Base-by-base conservation (phyloP, 176 grass and related monocot genomes). In the Triticum monococcum region DNA sequence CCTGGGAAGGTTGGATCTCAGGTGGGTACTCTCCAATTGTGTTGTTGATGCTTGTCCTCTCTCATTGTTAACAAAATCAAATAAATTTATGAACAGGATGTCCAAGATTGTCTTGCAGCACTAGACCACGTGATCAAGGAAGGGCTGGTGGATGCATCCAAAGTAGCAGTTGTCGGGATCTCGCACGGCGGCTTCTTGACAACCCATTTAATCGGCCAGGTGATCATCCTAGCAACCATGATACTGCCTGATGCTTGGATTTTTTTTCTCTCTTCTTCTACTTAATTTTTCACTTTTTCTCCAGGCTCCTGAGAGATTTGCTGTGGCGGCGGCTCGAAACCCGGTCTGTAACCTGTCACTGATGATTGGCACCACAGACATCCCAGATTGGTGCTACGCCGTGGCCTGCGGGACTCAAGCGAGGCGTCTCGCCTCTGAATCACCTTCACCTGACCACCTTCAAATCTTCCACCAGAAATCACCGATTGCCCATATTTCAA, bases 161-260 rank as follows among this genome's bases (percentile, higher is more conserved):
- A 89, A 91, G 81, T 98, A 17, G 91, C 90, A n/a, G 96, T 98
- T 31, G 52, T 94, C 33, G 96, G 96, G 68, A 91, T 91, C 81
- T 95, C 93, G 22, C 93, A 95, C 32, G 93, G 92, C 79, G 96
- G 93, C 74, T 98, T 98, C 81, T 92, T 98, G 80, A 88, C 96
- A 72, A 91, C 93, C 67, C 93, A 98, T 86, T 87, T 98, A 17
- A 87, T 98, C 10, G 93, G 92, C 52, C 96, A 98, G 93, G 96
- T 95, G 88, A 76, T 73, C 77, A 46, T 79, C 35, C 3, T 62
- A 79, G 45, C 33, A 86, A 56, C 30, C 25, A 28, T 48, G 26
- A 6, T 24, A 69, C n/a, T 9, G 10, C 24, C 37, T 78, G n/a
- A 48, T 64, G 5, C 31, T 57, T 59, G 8, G 10, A 72, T 25